Conservation (phyloP, 1,139 yeast genomes). For the Kodamaea sp. region DNA sequence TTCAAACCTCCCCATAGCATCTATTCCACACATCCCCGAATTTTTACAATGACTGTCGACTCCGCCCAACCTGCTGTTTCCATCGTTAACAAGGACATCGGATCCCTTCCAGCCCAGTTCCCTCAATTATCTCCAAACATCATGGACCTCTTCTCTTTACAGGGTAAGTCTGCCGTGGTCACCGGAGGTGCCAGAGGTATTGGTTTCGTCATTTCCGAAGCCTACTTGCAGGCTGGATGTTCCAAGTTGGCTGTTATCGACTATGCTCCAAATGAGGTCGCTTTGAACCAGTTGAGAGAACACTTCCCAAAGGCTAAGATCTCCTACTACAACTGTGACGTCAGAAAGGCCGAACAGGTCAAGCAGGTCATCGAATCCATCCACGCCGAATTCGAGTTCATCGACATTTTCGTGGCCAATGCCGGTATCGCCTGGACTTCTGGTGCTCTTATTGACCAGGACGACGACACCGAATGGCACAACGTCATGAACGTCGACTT, state of each 20-base stretch:
- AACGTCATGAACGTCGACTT: slow-evolving; percentile 46
- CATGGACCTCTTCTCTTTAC: slow-evolving; percentile 38
- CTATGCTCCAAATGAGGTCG: slow-evolving; percentile 35
- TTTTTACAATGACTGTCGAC: slow-evolving; percentile 17
- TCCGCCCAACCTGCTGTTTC: slow-evolving; percentile 13
- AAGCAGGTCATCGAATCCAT: slow-evolving; percentile 32
- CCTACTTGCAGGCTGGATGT: slow-evolving; percentile 47
- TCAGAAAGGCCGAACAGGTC: slow-evolving; percentile 41
- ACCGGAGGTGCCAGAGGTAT: slow-evolving; percentile 51
- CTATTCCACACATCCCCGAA: too few relatives aligned
- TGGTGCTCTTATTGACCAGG: slow-evolving; percentile 38
- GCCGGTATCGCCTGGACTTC: slow-evolving; percentile 54
- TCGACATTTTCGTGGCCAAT: slow-evolving; percentile 55
- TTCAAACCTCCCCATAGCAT: neutral
- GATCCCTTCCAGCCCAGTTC: slow-evolving; percentile 41
- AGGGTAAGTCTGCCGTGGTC: slow-evolving; percentile 39
- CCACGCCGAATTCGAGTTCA: slow-evolving; percentile 36
- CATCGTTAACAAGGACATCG: slow-evolving; percentile 35
- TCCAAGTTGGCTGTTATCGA: slow-evolving; percentile 47
- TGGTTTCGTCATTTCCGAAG: slow-evolving; percentile 46
- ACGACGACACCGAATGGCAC: slow-evolving; percentile 46
- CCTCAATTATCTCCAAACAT: slow-evolving; percentile 37
- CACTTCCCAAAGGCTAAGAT: slow-evolving; percentile 34
- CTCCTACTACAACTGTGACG: slow-evolving; percentile 41
- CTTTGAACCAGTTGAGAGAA: slow-evolving; percentile 28